A percentile compares a stretch with the other conserved stretches of the same genome.
Evolutionary conservation across 2,329 filamentous ascomycete genomes (phyloP).

Genomic region (Penicillium sp.): DNA sequence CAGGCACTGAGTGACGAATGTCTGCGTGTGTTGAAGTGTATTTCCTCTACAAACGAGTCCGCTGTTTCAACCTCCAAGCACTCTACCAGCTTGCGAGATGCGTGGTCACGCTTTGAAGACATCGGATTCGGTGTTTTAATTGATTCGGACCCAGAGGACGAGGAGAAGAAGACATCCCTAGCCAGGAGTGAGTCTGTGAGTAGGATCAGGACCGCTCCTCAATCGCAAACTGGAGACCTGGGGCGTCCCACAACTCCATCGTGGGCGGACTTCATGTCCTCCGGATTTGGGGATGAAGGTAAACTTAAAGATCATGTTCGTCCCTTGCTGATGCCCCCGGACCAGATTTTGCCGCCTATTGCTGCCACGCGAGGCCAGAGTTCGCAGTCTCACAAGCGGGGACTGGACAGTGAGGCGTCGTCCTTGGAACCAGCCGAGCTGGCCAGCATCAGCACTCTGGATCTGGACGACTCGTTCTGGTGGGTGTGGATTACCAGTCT

Average conservation of each 20-base stretch:
- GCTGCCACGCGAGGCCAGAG: constrained; percentile 66
- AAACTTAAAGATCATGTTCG: constrained; percentile 54
- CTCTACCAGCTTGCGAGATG: constrained; percentile 70
- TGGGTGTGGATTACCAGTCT: constrained; percentile 99
- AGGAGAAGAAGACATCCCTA: constrained; percentile 31
- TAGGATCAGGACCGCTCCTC: constrained; percentile 61
- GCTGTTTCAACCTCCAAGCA: constrained; percentile 65
- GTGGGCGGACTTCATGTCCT: constrained; percentile 95
- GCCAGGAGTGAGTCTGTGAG: constrained; percentile 38
- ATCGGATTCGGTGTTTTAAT: constrained; percentile 77
- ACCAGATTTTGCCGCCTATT: constrained; percentile 85
- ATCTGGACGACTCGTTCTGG: constrained; percentile 95
- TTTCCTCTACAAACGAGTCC: constrained; percentile 84
- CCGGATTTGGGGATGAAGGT: constrained; percentile 78
- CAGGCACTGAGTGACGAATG: constrained; percentile 89
- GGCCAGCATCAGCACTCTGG: constrained; percentile 79
- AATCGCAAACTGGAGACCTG: constrained; percentile 60
- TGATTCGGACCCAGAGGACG: constrained; percentile 60
- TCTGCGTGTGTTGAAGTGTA: constrained; percentile 78
- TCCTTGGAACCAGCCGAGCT: constrained; percentile 85
- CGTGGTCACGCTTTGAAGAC: constrained; percentile 95
- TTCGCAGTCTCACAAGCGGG: constrained; percentile 75
- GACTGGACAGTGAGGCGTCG: constrained; percentile 60
- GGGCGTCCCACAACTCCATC: constrained; percentile 90
- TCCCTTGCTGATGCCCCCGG: constrained; percentile 76